A percentile compares a stretch with the other conserved stretches of the same genome.
These are phyloP conservation scores for Diaporthe velutina DNA, from an alignment of 2,329 filamentous ascomycete genomes.

Conservation along the genomic window DNA sequence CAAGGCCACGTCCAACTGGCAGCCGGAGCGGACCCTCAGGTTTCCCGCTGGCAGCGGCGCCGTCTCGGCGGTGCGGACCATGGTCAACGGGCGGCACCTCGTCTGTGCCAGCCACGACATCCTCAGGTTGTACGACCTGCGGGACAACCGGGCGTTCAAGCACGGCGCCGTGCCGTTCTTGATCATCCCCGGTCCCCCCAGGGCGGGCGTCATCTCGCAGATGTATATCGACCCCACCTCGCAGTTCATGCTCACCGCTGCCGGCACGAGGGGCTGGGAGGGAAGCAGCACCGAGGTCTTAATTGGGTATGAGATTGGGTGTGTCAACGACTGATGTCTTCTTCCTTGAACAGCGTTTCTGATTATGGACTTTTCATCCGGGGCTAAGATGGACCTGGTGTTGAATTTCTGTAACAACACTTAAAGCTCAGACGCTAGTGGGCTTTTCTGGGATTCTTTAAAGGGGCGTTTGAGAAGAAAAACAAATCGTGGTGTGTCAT, in stretches of 20 bases:
- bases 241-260: constrained; percentile 90
- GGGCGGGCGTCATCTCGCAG: constrained; percentile 88
- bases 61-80: constrained; percentile 87
- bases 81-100: constrained; percentile 93
- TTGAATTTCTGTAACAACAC: background rate
- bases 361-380: background rate
- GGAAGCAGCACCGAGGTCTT: constrained; percentile 90
- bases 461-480: background rate
- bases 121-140: constrained; percentile 89
- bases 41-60: constrained; percentile 91
- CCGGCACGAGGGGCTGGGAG: constrained; percentile 95
- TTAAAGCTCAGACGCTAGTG: background rate
- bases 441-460: background rate
- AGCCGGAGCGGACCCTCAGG: constrained; percentile 83
- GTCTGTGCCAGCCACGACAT: constrained; percentile 91
- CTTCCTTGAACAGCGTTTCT: background rate
- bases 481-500: background rate
- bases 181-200: constrained; percentile 88
- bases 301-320: constrained; percentile 89
- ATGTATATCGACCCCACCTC: constrained; percentile 90
- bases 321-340: constrained; percentile 29
- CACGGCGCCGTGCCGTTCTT: constrained; percentile 91
- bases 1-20: constrained; percentile 70
- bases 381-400: background rate
- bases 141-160: constrained; percentile 72